A percentile compares a stretch with the other conserved stretches of the same genome.
Evolutionary conservation across 768 basidiomycete species (phyloP).

Genomic region (Tylopilus sp.): DNA sequence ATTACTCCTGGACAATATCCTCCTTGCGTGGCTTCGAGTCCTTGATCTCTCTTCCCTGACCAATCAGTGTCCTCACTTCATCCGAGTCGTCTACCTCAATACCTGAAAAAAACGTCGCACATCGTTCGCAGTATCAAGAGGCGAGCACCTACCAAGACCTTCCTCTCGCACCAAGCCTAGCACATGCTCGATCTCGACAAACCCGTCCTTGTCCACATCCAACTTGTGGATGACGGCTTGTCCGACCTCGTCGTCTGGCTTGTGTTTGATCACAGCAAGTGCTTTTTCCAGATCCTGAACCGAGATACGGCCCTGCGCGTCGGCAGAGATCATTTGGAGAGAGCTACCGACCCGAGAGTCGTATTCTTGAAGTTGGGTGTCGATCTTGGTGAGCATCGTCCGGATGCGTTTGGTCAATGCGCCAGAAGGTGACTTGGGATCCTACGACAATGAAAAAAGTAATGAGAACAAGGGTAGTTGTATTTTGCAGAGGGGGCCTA

Average conservation of each 20-base stretch:
- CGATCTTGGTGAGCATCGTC: conserved; percentile 93
- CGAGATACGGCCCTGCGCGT: conserved; percentile 85
- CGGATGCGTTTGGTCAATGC: conserved; percentile 96
- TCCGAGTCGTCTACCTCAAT: conserved; percentile 86
- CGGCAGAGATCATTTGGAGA: conserved; percentile 81
- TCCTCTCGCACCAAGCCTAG: conserved; percentile 85
- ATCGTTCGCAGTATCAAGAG: conserved; percentile 1
- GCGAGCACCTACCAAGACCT: conserved; percentile 57
- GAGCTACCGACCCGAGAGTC: conserved; percentile 83
- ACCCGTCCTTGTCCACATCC: conserved; percentile 95
- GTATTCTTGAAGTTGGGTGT: conserved; percentile 87
- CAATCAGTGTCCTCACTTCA: conserved; percentile 76
- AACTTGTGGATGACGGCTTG: conserved; percentile 87
- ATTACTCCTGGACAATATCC: conserved; percentile 82
- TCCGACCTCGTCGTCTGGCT: conserved; percentile 85
- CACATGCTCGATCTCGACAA: conserved; percentile 93
- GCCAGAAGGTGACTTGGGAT: conserved; percentile 75
- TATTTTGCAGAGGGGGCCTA: conserved; percentile 25
- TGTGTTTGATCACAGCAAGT: conserved; percentile 89
- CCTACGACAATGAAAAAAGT: conserved; percentile 38
- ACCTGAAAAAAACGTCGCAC: conserved; percentile 38
- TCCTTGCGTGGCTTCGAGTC: conserved; percentile 86
- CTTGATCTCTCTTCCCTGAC: conserved; percentile 79
- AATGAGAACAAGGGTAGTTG: not conserved
- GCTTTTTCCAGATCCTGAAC: conserved; percentile 88